Base-by-base conservation (phyloP, 805 yeast genomes). In the Candida ipomoeae region DNA sequence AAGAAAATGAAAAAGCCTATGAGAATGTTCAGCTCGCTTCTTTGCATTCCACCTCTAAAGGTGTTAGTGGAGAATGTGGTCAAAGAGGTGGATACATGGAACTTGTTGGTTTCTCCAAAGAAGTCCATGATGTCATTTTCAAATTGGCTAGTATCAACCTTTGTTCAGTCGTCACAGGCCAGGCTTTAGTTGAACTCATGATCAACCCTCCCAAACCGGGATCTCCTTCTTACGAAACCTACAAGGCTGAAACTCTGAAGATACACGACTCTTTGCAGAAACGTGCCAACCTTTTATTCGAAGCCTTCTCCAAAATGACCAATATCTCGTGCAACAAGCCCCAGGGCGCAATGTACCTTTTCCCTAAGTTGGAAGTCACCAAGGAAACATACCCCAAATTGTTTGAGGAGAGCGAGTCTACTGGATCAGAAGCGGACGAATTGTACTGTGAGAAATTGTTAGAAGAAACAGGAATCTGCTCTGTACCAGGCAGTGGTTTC, bases 81-180 rank as follows among this genome's bases (percentile, higher is more conserved):
- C 99, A 94, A 74, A 84, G 99, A 71, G 99, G 98, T 61, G 99
- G 99, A 5, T 94, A 91, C 75, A 87, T 94, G 94, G 99, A 94
- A 70, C 71, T 91, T 6, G 79, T 85, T 10, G 97, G 97, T 1
- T 87, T 94, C 69, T 73, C 78, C 13, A 75, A 74, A 3, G 90
- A 85, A 41, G 84, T 91, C 15, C 71, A 77, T 59, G 87, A 81
- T 31, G 79, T 87, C 49, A 77, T 94, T 48, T 76, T 86, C 68
- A 94, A 94, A 71, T 74, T 95, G 59, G 95, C 96, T 15, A 87
- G 96, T 11, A 90, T 94, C 58, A 85, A 94, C 31, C 77, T 94
- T 49, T 94, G 99, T 67, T 92, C 98, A 0, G 96, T 89, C 1
- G 97, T 92, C 40, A 79, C 92, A 1, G 99, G 99, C 46, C 99